These are phyloP conservation scores for Hibiscus mutabilis DNA, from an alignment of 345 rosid species.

Conservation along the genomic window DNA sequence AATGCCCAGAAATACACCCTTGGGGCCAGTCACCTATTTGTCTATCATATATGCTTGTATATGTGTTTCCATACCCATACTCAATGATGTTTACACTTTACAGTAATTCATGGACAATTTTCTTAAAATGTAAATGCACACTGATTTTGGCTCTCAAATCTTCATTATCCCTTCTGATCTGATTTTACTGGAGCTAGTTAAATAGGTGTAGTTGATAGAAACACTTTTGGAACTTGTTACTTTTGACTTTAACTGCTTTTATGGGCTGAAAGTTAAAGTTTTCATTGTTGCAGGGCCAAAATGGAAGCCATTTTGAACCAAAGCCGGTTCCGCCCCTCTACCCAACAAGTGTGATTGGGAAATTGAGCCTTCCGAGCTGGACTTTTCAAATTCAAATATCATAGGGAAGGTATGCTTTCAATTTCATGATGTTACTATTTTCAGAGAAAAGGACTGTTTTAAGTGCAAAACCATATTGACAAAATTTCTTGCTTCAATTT, in stretches of 20 bases:
- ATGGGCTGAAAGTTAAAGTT: conserved; percentile 6
- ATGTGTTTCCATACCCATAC: neutral
- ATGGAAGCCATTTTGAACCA: conserved; percentile 94
- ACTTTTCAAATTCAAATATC: conserved; percentile 61
- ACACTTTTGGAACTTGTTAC: neutral
- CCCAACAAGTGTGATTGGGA: conserved; percentile 99
- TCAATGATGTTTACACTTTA: neutral
- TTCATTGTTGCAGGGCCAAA: conserved; percentile 72
- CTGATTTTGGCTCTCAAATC: neutral
- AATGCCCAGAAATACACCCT: neutral
- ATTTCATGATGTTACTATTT: neutral
- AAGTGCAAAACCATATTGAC: conserved; percentile 1
- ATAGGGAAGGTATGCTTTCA: conserved; percentile 73
- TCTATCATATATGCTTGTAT: neutral
- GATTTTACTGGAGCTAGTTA: neutral
- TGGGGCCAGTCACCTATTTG: neutral
- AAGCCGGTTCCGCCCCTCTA: conserved; percentile 87
- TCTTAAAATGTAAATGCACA: neutral
- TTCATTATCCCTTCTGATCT: neutral
- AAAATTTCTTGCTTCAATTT: neutral
- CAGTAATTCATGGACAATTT: neutral
- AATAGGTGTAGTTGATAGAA: neutral
- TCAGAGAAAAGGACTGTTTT: neutral
- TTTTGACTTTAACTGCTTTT: conserved; percentile 6
- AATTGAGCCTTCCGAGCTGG: conserved; percentile 89